Conservation (phyloP, 805 yeast species). For the Saccharomycopsis sp. region DNA sequence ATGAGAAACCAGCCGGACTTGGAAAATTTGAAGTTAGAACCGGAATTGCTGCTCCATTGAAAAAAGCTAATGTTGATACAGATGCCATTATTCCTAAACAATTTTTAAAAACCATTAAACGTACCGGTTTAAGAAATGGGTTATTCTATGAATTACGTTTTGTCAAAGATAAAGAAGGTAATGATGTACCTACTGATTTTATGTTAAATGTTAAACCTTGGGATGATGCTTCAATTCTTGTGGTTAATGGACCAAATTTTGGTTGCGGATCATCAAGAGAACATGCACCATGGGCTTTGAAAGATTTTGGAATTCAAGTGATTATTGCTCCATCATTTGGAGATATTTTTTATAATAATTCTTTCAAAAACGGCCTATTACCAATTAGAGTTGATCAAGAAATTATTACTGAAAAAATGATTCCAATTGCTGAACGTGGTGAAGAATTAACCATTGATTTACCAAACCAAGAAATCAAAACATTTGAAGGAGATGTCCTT, state of each 20-base stretch:
- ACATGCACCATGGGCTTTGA: conserved; percentile 99
- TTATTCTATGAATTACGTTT: conserved; percentile 88
- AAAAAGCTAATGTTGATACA: conserved; percentile 92
- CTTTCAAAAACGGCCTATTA: conserved; percentile 88
- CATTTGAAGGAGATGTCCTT: conserved; percentile 58
- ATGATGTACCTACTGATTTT: conserved; percentile 81
- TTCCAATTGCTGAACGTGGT: conserved; percentile 74
- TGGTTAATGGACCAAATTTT: conserved; percentile 93
- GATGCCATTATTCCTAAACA: conserved; percentile 99
- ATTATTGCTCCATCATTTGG: conserved; percentile 98
- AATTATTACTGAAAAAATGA: conserved; percentile 55
- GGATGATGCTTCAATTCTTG: conserved; percentile 67
- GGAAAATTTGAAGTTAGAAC: conserved; percentile 66
- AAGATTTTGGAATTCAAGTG: conserved; percentile 92
- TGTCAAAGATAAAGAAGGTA: conserved; percentile 45
- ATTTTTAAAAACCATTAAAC: conserved; percentile 92
- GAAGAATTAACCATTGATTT: conserved; percentile 67
- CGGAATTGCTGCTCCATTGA: conserved; percentile 89
- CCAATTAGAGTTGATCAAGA: conserved; percentile 88
- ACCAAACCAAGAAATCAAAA: conserved; percentile 71
- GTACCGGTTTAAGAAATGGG: conserved; percentile 87
- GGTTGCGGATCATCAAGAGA: conserved; percentile 99
- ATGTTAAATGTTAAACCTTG: conserved; percentile 80
- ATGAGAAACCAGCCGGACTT: conserved; percentile 47
- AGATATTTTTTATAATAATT: conserved; percentile 95